These are phyloP conservation scores for Tricladium varicosporioides DNA, from an alignment of 2,329 filamentous ascomycete genomes.

Conservation along the genomic window DNA sequence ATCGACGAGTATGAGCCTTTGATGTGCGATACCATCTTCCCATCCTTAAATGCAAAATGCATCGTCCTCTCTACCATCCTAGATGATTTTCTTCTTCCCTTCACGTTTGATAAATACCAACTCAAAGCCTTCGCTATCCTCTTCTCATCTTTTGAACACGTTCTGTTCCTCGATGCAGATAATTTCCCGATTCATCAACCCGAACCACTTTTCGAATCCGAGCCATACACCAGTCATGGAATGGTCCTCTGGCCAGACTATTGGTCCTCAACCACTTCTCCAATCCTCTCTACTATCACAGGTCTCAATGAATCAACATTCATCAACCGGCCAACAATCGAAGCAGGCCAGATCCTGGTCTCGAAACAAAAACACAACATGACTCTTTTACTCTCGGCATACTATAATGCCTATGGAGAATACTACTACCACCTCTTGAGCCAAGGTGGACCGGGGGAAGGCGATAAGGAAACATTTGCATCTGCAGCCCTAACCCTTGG, in stretches of 20 bases:
- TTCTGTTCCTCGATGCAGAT: slow-evolving; percentile 49
- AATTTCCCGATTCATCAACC: slow-evolving; percentile 43
- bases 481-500: slow-evolving; percentile 41
- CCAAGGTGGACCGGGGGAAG: slow-evolving; percentile 46
- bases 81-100: slow-evolving; percentile 27
- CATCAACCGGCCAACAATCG: slow-evolving; percentile 35
- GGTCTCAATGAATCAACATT: slow-evolving; percentile 31
- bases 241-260: slow-evolving; percentile 49
- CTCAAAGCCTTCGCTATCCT: slow-evolving; percentile 47
- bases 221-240: slow-evolving; percentile 40
- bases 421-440: slow-evolving; percentile 6
- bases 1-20: slow-evolving; percentile 36
- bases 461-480: slow-evolving; percentile 51
- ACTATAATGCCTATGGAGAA: slow-evolving; percentile 47
- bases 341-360: slow-evolving; percentile 45
- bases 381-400: slow-evolving; percentile 44
- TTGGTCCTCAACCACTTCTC: slow-evolving; percentile 40
- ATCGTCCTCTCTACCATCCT: slow-evolving; percentile 42
- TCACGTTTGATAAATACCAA: slow-evolving; percentile 43
- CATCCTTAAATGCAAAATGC: slow-evolving; percentile 39
- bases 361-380: slow-evolving; percentile 41
- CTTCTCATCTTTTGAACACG: slow-evolving; percentile 47
- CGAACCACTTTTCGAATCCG: slow-evolving; percentile 39
- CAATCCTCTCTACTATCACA: slow-evolving; percentile 39
- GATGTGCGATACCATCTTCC: slow-evolving; percentile 38